Percentiles rank a stretch among this genome's conserved stretches.
These are phyloP conservation scores for Puccinia brachypodii DNA, from an alignment of 1,284 basidiomycete genomes.

Conservation along the genomic window DNA sequence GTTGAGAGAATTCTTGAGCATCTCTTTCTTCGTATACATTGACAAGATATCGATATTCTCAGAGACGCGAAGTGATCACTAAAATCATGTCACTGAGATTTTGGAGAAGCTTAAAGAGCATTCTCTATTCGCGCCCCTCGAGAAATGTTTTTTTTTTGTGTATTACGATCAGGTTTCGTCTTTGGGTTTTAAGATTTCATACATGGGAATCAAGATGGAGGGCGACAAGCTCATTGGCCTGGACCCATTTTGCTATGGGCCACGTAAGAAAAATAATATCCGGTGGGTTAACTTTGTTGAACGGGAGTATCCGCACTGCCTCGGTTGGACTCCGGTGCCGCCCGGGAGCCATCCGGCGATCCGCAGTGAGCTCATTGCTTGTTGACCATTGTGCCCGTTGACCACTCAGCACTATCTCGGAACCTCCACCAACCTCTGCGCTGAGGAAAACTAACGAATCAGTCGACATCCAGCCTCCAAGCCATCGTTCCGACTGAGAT, in stretches of 20 bases:
- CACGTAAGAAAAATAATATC: too few relatives aligned
- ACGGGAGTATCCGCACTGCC: neutral
- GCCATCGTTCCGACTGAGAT: neutral
- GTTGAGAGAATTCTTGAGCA: neutral
- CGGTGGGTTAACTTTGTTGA: too few relatives aligned
- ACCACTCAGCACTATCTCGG: neutral
- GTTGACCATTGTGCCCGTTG: neutral
- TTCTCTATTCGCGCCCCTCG: neutral
- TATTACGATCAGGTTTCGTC: neutral
- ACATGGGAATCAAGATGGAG: conserved; percentile 16
- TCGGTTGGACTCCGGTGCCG: neutral
- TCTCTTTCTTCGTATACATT: conserved; percentile 26
- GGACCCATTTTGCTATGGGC: too few relatives aligned
- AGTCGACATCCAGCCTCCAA: neutral
- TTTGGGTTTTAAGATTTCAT: conserved; percentile 15
- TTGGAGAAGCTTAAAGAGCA: conserved; percentile 17
- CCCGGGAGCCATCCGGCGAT: neutral
- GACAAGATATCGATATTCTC: conserved; percentile 35
- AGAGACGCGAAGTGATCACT: neutral
- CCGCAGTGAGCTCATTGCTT: conserved; percentile 7
- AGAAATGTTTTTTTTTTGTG: conserved; percentile 20
- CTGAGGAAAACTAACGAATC: neutral
- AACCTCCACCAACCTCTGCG: neutral
- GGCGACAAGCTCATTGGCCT: neutral
- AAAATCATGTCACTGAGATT: neutral